These are phyloP conservation scores for Cystofilobasidium ferigula DNA, from an alignment of 768 basidiomycete species.

Conservation along the genomic window DNA sequence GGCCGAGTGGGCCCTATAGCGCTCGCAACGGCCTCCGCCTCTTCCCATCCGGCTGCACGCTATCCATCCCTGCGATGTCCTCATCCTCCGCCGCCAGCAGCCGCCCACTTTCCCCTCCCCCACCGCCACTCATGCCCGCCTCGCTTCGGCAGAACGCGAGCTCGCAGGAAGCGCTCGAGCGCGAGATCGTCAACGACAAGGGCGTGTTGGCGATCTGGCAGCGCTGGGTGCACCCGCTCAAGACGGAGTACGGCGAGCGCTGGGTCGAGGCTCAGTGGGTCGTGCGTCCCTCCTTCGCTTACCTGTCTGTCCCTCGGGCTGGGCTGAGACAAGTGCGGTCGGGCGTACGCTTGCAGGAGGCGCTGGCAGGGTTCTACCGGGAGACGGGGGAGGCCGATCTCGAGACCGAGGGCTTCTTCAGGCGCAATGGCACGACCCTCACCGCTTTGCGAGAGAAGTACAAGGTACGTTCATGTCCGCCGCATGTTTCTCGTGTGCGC, in stretches of 20 bases:
- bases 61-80: too few relatives aligned
- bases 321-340: too few relatives aligned
- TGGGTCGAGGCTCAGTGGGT: neutral
- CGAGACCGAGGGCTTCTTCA: neutral
- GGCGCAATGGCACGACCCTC: neutral
- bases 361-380: neutral
- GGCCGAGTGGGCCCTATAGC: too few relatives aligned
- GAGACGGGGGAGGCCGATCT: neutral
- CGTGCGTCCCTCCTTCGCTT: neutral
- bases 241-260: neutral
- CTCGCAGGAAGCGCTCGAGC: neutral
- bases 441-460: neutral
- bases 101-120: neutral
- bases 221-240: neutral
- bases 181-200: constrained; percentile 7
- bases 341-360: neutral
- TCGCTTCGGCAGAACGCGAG: neutral
- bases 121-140: neutral
- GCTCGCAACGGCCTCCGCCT: too few relatives aligned
- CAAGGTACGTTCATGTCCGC: too few relatives aligned
- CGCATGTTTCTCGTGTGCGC: too few relatives aligned
- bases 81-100: neutral
- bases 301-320: neutral
- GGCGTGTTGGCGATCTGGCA: neutral
- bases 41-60: too few relatives aligned